phyloP scores from a whole-genome alignment of 495 filamentous ascomycete genomes.

The Aspergillus sclerotiicarbonarius region DNA sequence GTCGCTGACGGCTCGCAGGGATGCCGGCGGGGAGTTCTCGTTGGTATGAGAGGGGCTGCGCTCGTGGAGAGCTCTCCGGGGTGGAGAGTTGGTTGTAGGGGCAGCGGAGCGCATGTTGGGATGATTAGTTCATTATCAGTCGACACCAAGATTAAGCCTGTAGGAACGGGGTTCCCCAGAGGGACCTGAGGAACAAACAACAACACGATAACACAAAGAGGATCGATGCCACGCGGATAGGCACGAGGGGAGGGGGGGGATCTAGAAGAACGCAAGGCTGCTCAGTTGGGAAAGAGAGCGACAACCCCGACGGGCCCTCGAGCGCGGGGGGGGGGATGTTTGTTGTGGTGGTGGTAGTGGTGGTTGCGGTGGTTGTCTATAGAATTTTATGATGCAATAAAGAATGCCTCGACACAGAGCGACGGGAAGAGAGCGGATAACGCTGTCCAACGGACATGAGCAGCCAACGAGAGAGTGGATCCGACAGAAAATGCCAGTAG shows the following conservation, averaged over 20 bases:
- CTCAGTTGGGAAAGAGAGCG: slow-evolving; percentile 6
- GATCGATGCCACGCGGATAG: slow-evolving; percentile 12
- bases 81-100: slow-evolving; percentile 29
- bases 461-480: slow-evolving; percentile 18
- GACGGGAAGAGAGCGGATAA: slow-evolving; percentile 18
- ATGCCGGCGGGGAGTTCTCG: slow-evolving; percentile 35
- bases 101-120: slow-evolving; percentile 33
- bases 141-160: slow-evolving; percentile 11
- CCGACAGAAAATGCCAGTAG: slow-evolving; percentile 25
- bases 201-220: slow-evolving; percentile 8
- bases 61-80: slow-evolving; percentile 50
- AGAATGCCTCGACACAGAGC: slow-evolving; percentile 34
- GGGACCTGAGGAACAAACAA: slow-evolving; percentile 5
- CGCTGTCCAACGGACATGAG: slow-evolving; percentile 14
- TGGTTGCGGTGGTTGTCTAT: slow-evolving; percentile 13
- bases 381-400: slow-evolving; percentile 26
- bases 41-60: slow-evolving; percentile 53
- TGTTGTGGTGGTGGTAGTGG: slow-evolving; percentile 13
- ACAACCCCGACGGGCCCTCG: slow-evolving; percentile 11
- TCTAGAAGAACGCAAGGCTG: slow-evolving; percentile 9
- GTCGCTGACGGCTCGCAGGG: slow-evolving; percentile 37
- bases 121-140: slow-evolving; percentile 36
- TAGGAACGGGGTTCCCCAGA: slow-evolving; percentile 10
- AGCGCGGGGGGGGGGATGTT: slow-evolving; percentile 11
- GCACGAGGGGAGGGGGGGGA: slow-evolving; percentile 9